Conservation (phyloP, 495 filamentous ascomycete genomes). For the Patellaria atrata region DNA sequence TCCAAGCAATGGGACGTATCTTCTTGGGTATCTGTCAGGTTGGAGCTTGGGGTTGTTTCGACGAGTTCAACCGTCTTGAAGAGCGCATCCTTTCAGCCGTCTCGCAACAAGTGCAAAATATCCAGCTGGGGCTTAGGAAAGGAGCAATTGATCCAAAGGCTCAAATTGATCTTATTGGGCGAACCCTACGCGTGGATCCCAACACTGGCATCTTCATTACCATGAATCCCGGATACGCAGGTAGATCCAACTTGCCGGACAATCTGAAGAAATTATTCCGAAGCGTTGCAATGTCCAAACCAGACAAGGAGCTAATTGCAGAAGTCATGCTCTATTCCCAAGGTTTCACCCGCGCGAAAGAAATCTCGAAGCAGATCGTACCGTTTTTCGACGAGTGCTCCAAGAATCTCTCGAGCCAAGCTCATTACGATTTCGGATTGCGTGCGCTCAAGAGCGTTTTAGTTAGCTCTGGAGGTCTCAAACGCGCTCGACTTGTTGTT, state of each 20-base stretch:
- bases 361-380: constrained; percentile 82
- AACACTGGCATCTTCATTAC: constrained; percentile 99
- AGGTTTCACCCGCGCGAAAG: constrained; percentile 90
- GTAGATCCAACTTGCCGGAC: constrained; percentile 92
- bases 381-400: constrained; percentile 94
- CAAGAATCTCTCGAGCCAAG: constrained; percentile 73
- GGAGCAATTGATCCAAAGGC: constrained; percentile 60
- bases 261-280: constrained; percentile 99
- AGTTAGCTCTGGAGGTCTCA: constrained; percentile 89
- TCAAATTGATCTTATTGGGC: constrained; percentile 85
- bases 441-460: constrained; percentile 97
- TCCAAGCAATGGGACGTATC: constrained; percentile 98
- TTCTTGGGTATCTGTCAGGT: constrained; percentile 99
- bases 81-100: constrained; percentile 95
- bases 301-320: constrained; percentile 96
- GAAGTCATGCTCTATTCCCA: constrained; percentile 99
- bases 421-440: constrained; percentile 96
- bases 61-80: constrained; percentile 97
- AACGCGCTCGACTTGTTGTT: constrained; percentile 55
- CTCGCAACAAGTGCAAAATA: constrained; percentile 97
- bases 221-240: constrained; percentile 99
- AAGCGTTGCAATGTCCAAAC: constrained; percentile 98
- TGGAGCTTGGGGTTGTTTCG: constrained; percentile 98
- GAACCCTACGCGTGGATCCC: constrained; percentile 69
- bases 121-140: constrained; percentile 84